Conservation (phyloP, 164 flowering plant genomes). For the Vitis cinerea region DNA sequence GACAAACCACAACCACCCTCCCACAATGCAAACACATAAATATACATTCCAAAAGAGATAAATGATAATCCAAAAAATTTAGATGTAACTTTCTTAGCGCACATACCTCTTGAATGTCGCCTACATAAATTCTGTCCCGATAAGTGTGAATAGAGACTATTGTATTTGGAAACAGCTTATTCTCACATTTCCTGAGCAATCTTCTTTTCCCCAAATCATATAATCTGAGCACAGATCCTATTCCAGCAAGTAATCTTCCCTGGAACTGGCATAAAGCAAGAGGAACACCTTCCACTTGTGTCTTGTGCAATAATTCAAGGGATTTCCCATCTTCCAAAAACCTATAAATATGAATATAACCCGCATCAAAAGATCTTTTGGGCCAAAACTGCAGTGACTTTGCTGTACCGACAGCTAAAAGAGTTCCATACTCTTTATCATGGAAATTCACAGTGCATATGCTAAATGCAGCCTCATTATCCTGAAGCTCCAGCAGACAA, state of each 20-base stretch:
- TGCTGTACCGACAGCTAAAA: conserved; percentile 96
- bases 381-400: conserved; percentile 92
- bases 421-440: conserved; percentile 95
- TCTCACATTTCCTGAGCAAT: conserved; percentile 95
- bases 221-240: conserved; percentile 83
- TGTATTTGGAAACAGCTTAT: conserved; percentile 90
- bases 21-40: no score
- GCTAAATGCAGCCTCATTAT: conserved; percentile 96
- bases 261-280: conserved; percentile 92
- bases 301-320: conserved; percentile 94
- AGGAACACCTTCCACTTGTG: conserved; percentile 96
- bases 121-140: conserved; percentile 96
- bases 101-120: conserved; percentile 97
- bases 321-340: conserved; percentile 87
- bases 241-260: conserved; percentile 94
- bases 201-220: conserved; percentile 92
- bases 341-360: conserved; percentile 88
- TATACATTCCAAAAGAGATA: not conserved
- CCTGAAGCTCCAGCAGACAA: conserved; percentile 95
- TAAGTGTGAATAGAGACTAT: conserved; percentile 85
- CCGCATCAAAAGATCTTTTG: conserved; percentile 58
- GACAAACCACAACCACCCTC: no score
- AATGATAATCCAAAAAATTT: not conserved
- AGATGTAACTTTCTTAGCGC: not conserved
- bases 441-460: conserved; percentile 94